Evolutionary conservation across 371 early-diverging fungal species (phyloP).

Genomic region (Saksenaea oblongispora): DNA sequence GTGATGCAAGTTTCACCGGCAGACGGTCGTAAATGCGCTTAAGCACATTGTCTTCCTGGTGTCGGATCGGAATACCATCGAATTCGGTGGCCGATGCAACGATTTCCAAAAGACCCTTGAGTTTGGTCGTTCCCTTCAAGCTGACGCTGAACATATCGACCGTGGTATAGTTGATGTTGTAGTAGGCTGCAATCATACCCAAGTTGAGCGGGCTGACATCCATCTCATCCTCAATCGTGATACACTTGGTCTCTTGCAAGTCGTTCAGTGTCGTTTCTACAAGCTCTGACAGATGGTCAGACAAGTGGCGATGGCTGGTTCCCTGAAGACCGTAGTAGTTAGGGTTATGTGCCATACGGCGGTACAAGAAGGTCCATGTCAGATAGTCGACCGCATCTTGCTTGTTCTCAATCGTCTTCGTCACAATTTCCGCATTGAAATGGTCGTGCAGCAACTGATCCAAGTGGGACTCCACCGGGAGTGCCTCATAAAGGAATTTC

Average conservation of each 20-base stretch:
- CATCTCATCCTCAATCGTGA: constrained; percentile 82
- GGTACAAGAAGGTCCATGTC: constrained; percentile 97
- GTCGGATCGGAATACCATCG: constrained; percentile 88
- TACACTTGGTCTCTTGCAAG: constrained; percentile 86
- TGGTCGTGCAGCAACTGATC: constrained; percentile 90
- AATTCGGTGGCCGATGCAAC: constrained; percentile 92
- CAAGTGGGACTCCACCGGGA: constrained; percentile 94
- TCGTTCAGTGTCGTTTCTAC: constrained; percentile 91
- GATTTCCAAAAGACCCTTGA: constrained; percentile 91
- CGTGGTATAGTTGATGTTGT: constrained; percentile 91
- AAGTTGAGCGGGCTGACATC: constrained; percentile 87
- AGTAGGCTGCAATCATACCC: constrained; percentile 97
- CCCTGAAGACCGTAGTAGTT: constrained; percentile 95
- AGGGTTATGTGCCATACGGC: constrained; percentile 93
- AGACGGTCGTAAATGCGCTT: constrained; percentile 80
- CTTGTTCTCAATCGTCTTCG: constrained; percentile 92
- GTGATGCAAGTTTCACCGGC: constrained; percentile 68
- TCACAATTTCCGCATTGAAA: constrained; percentile 95
- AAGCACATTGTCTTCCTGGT: constrained; percentile 85
- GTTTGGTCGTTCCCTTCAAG: constrained; percentile 81
- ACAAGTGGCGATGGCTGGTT: constrained; percentile 82
- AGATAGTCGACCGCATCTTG: constrained; percentile 98
- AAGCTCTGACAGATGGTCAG: constrained; percentile 92
- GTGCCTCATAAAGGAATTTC: constrained; percentile 92
- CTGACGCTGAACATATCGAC: constrained; percentile 92